These are phyloP conservation scores for Sistotremastrum niveocremeum DNA, from an alignment of 768 basidiomycete genomes.

Conservation along the genomic window DNA sequence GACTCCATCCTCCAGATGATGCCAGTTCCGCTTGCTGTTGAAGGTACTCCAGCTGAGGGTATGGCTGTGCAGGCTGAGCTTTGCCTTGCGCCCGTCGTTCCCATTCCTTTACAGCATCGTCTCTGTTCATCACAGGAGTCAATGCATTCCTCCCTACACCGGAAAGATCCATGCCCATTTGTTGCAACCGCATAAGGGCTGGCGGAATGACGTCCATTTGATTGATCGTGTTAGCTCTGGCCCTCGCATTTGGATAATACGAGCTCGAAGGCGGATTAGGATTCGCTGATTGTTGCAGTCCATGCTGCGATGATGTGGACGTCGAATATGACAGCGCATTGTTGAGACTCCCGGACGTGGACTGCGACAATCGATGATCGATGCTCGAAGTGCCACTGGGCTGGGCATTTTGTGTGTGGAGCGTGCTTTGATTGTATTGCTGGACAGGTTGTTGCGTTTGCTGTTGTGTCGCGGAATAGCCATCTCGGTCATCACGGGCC, in stretches of 20 bases:
- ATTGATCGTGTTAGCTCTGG: conserved; percentile 86
- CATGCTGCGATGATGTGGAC: conserved; percentile 6
- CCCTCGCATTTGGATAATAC: conserved; percentile 57
- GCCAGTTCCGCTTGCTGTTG: conserved; percentile 89
- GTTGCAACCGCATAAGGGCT: conserved; percentile 77
- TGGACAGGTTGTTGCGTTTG: conserved; percentile 10
- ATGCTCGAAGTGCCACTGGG: conserved; percentile 13
- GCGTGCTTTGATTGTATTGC: conserved; percentile 20
- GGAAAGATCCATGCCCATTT: conserved; percentile 77
- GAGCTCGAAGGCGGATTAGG: conserved; percentile 50
- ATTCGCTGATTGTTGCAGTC: conserved; percentile 13
- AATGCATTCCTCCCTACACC: conserved; percentile 62
- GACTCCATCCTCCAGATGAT: conserved; percentile 45
- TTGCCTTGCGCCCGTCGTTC: conserved; percentile 77
- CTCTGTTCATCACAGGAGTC: conserved; percentile 88
- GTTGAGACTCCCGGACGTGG: conserved; percentile 10
- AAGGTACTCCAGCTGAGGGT: conserved; percentile 81
- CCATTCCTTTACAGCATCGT: conserved; percentile 94
- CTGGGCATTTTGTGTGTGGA: conserved; percentile 17
- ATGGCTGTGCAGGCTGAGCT: conserved; percentile 55
- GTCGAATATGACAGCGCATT: conserved; percentile 9
- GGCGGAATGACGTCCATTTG: conserved; percentile 89
- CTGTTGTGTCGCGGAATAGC: neutral
- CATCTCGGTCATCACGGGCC: neutral
- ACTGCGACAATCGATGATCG: conserved; percentile 14